Base-by-base conservation (phyloP, 495 filamentous ascomycete genomes). In the Lophium mytilinum region DNA sequence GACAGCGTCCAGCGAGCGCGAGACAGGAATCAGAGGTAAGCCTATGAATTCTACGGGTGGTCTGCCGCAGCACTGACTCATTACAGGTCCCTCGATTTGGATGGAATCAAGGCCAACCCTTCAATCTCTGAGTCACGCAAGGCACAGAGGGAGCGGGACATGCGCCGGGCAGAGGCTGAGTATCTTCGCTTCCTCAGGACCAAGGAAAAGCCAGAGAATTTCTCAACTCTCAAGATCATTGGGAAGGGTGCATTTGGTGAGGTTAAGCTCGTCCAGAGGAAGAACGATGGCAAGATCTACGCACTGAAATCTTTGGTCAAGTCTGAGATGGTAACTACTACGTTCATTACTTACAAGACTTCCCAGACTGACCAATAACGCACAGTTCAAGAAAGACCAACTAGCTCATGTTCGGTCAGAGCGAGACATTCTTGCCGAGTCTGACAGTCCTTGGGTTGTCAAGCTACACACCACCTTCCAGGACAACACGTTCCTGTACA, bases 161-260 rank as follows among this genome's bases (percentile, higher is more conserved):
- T 89, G 53, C 83, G 87, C 48, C 85, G 86, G 62, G 86, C 87
- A 60, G 93, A 99, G 66, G 89, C 87, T 10, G 83, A 86, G 55
- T 99, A 93, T 72, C 78, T 99, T 53, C 90, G 93, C 37, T 95
- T 97, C 77, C 76, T 96, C 56, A 84, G 93, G 47, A 96, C 93
- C 43, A 90, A 89, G 70, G 89, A 96, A 65, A 83, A 82, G 65
- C 89, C 93, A 7, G 80, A 88, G 53, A 96, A 97, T 75, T 99
- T 96, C 78, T 79, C 83, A 60, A 96, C 93, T 7, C 79, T 96
- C 69, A 97, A 96, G 76, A 88, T 96, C 62, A 97, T 99, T 66
- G 93, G 93, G 66, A 99, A 97, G 79, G 93, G 93, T 69, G 93
- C 93, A 12, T 99, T 99, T 68, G 93, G 93, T 72, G 93, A 99